Evolutionary conservation across 139 green algal genomes (phyloP), one percentile per base, ranked within the genome.

Genomic region (Chlamydomonas sp.): DNA sequence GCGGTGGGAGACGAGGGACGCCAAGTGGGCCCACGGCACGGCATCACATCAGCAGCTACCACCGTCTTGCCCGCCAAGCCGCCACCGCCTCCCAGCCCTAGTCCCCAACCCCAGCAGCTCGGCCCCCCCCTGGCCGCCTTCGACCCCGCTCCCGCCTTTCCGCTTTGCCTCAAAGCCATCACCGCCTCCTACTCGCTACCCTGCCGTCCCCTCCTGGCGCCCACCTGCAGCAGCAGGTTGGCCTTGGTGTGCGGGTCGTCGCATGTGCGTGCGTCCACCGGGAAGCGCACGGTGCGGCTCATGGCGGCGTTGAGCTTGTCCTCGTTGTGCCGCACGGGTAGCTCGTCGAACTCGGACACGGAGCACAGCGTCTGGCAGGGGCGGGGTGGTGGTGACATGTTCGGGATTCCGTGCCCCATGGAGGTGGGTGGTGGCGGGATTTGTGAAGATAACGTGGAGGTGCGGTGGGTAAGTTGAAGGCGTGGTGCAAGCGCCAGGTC

Each of bases 311-410:
- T 99, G 71, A 99, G 89, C 84, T 96, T 96, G 91, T 99, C 98
- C 90, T 99, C 98, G 86, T 99, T 99, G 93, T 99, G 98, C 0
- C 98, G 92, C 81, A 99, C 98, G 0, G 98, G 98, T 80, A 99
- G 91, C 89, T 99, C 97, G 90, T 99, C 95, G 88, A 96, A 99
- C 94, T 99, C 98, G 12, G 95, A 82, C 6, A 74, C 85, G 58
- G 20, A 73, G 89, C 95, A 98, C 79, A 99, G 92, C 16, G 97
- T 93, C 68, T 93, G 83, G 1, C 78, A 61, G 79, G 20, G 5
- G 63, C 57, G 57, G 49, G 74, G 5, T 20, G 59, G 76, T 2
- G 58, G 2, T 61, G 58, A 18, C 0, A 17, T 1, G 78, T 31
- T 66, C 57, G 79, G 63, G 63, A 31, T n/a, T 20, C n/a, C 31